These are phyloP conservation scores for Smittium mucronatum DNA, from an alignment of 371 early-diverging fungal genomes.

Conservation along the genomic window DNA sequence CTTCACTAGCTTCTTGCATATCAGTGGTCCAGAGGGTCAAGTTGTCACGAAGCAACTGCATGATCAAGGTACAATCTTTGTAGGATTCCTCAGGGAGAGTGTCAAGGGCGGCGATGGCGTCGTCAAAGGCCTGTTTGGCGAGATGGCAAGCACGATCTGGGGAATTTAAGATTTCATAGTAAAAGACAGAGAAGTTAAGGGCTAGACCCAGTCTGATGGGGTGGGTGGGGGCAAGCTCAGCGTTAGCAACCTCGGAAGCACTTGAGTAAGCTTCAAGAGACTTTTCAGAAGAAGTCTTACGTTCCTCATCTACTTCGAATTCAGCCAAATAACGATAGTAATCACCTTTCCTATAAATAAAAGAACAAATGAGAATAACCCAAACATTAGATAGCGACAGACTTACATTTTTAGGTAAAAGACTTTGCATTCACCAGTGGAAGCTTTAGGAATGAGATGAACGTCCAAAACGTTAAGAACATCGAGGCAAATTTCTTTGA, in stretches of 20 bases:
- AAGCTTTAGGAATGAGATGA: constrained; percentile 75
- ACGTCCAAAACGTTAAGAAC: constrained; percentile 85
- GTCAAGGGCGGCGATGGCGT: constrained; percentile 99
- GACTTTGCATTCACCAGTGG: constrained; percentile 90
- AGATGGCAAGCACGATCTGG: constrained; percentile 97
- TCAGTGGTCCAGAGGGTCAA: constrained; percentile 99
- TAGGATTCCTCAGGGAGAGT: constrained; percentile 97
- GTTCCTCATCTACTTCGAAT: constrained; percentile 76
- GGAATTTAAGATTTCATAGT: constrained; percentile 99
- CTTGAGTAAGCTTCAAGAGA: constrained; percentile 94
- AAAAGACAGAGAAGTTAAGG: constrained; percentile 99
- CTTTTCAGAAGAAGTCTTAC: constrained; percentile 73
- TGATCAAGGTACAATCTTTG: constrained; percentile 99
- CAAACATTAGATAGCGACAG: neutral
- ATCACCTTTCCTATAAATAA: constrained; percentile 73
- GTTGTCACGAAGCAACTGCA: constrained; percentile 99
- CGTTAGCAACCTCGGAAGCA: constrained; percentile 90
- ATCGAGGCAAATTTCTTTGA: constrained; percentile 89
- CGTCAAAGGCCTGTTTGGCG: constrained; percentile 98
- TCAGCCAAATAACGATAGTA: constrained; percentile 99
- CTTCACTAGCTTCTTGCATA: constrained; percentile 55
- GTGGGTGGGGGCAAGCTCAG: constrained; percentile 91
- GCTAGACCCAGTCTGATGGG: constrained; percentile 98
- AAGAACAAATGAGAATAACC: neutral
- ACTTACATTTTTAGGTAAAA: constrained; percentile 96